phyloP scores from a whole-genome alignment of 148 eudicot species.

The Silene conica region DNA sequence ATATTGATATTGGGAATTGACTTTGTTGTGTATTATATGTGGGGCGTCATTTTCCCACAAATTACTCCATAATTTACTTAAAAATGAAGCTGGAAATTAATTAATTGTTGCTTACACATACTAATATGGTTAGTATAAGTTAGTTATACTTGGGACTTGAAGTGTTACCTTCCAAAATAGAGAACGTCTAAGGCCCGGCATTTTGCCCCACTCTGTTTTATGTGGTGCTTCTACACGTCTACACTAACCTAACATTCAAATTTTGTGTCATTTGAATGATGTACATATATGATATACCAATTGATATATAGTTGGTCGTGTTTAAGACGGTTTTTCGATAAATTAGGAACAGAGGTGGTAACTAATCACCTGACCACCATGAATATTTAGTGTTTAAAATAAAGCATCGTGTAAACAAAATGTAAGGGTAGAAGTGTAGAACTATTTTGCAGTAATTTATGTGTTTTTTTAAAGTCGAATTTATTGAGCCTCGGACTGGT shows the following conservation, averaged over 20 bases:
- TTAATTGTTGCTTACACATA: neutral
- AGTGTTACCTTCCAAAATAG: neutral
- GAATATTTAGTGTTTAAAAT: too few species aligned
- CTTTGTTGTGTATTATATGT: neutral
- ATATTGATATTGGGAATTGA: neutral
- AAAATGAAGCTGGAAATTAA: slow-evolving; percentile 8
- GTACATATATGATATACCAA: too few species aligned
- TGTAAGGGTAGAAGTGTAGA: too few species aligned
- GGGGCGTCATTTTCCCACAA: slow-evolving; percentile 1
- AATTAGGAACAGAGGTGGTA: too few species aligned
- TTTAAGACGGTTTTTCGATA: too few species aligned
- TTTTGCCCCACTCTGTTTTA: neutral
- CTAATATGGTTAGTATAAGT: neutral
- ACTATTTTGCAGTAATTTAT: too few species aligned
- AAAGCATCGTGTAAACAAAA: too few species aligned
- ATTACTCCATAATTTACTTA: slow-evolving; percentile 15
- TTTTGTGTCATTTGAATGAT: too few species aligned
- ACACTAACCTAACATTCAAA: neutral
- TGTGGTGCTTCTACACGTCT: neutral
- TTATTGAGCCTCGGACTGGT: too few species aligned
- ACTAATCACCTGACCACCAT: too few species aligned
- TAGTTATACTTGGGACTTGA: neutral
- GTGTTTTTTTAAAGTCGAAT: too few species aligned
- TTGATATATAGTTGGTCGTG: too few species aligned
- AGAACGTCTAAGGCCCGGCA: slow-evolving; percentile 18